phyloP scores from a whole-genome alignment of 805 yeast genomes.

The Cyberlindnera misumaiensis region DNA sequence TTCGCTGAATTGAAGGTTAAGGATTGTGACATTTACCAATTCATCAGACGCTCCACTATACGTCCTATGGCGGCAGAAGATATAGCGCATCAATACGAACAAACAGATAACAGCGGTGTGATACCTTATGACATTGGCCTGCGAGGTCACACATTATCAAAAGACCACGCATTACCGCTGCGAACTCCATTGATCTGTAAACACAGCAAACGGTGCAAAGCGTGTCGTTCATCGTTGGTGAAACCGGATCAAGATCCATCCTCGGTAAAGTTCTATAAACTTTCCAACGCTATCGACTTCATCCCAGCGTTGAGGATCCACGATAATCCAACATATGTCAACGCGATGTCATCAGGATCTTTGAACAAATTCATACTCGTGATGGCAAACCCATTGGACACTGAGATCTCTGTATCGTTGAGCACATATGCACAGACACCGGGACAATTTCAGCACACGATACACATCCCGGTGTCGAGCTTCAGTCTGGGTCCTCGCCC shows the following conservation, averaged over 20 bases:
- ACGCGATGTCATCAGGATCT: background rate
- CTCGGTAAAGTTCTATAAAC: constrained; percentile 22
- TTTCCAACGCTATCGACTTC: constrained; percentile 22
- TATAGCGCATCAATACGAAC: background rate
- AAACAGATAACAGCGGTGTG: background rate
- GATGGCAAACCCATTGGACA: constrained; percentile 15
- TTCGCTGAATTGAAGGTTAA: constrained; percentile 13
- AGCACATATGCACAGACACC: constrained; percentile 9
- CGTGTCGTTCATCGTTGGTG: constrained; percentile 22
- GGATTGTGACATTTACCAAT: constrained; percentile 10
- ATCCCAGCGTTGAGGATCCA: constrained; percentile 14
- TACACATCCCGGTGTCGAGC: constrained; percentile 15
- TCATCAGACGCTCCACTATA: constrained; percentile 9
- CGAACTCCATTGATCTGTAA: constrained; percentile 18
- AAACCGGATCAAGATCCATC: constrained; percentile 22
- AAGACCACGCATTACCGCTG: constrained; percentile 7
- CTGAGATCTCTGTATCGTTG: constrained; percentile 8
- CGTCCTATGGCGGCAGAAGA: constrained; percentile 2
- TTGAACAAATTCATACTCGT: constrained; percentile 5
- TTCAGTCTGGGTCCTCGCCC: constrained; percentile 10
- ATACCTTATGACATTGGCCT: constrained; percentile 4
- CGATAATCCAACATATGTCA: constrained; percentile 2
- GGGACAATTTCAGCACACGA: constrained; percentile 1
- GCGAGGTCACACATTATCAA: constrained; percentile 1
- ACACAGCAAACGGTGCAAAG: constrained; percentile 22